Evolutionary conservation across 2,329 filamentous ascomycete genomes (phyloP).

Genomic region (Beauveria caledonica): DNA sequence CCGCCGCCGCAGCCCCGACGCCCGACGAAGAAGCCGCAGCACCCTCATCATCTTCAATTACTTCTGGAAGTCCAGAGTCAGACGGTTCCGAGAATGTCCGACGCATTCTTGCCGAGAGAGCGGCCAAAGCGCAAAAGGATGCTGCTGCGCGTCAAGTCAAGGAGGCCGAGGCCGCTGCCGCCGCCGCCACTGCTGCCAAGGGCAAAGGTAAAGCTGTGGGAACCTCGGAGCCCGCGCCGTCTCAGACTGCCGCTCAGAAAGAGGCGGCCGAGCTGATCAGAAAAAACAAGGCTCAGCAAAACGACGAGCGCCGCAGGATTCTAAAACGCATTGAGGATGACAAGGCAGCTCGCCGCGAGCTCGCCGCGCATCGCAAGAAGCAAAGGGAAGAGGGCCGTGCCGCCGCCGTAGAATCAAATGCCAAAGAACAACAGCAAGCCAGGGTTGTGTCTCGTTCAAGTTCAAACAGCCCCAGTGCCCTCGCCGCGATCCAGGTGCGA

Average conservation of each 20-base stretch:
- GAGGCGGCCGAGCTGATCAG: conserved; percentile 45
- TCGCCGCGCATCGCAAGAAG: conserved; percentile 42
- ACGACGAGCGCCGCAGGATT: conserved; percentile 62
- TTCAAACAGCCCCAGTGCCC: conserved; percentile 21
- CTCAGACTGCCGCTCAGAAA: conserved; percentile 28
- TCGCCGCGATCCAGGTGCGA: conserved; percentile 62
- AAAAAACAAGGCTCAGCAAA: conserved; percentile 56
- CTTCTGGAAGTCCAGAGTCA: conserved; percentile 18
- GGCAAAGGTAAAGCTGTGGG: conserved; percentile 42
- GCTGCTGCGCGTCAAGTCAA: conserved; percentile 40
- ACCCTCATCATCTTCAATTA: conserved; percentile 15
- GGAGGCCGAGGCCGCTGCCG: conserved; percentile 32
- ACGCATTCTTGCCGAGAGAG: conserved; percentile 42
- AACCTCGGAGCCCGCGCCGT: conserved; percentile 22
- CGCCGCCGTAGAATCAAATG: conserved; percentile 20
- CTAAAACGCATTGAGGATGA: conserved; percentile 70
- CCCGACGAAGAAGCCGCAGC: conserved; percentile 11
- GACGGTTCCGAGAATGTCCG: conserved; percentile 27
- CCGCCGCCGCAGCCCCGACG: conserved; percentile 4
- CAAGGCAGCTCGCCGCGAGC: conserved; percentile 56
- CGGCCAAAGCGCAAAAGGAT: conserved; percentile 34
- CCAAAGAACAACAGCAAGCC: conserved; percentile 24
- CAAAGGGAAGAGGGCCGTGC: conserved; percentile 25
- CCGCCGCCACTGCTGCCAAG: conserved; percentile 24
- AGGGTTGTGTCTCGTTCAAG: conserved; percentile 19